Base-by-base conservation (phyloP, 2,329 filamentous ascomycete species). In the Sarocladium brachiariae region DNA sequence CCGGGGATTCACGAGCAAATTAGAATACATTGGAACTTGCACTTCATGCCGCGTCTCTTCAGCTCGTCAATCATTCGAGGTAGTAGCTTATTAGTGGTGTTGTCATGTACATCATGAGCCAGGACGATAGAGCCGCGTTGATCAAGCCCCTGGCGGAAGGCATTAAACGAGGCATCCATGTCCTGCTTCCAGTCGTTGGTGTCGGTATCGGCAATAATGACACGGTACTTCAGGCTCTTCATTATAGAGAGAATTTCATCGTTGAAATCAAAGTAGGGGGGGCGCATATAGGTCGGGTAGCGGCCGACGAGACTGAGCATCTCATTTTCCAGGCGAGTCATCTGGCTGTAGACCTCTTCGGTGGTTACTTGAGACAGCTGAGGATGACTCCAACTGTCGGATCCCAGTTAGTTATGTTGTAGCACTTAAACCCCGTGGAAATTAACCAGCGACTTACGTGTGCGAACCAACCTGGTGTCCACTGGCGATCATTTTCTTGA, bases 391-490 rank as follows among this genome's bases (percentile, higher is more conserved):
- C 62, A 69, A 38, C 66, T 70, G 27, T 21, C 18, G 24, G 21
- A 6, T n/a, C 9, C 9, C 18, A 41, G 19, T 7, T 33, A 6
- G 18, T 49, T 13, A 16, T 2, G 10, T 34, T 49, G 2, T 2
- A 14, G n/a, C n/a, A 21, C 4, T 49, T n/a, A 25, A 58, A n/a
- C n/a, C n/a, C n/a, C n/a, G n/a, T n/a, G n/a, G n/a, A n/a, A n/a
- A n/a, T n/a, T n/a, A n/a, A n/a, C n/a, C n/a, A n/a, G n/a, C n/a
- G n/a, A n/a, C 59, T 23, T 62, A 63, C 61, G 67, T 67, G 37
- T 61, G 78, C 9, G 72, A 76, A 45, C 74, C 78, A 52, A 83
- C 68, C 63, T 83, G 79, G 62, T 82, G 79, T 4, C 75, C 24
- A 16, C 13, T 74, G 43, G 61, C 53, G 53, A 74, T 53, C 65